These are phyloP conservation scores for Tylopilus microsporus DNA, from an alignment of 1,284 basidiomycete species.

Conservation along the genomic window DNA sequence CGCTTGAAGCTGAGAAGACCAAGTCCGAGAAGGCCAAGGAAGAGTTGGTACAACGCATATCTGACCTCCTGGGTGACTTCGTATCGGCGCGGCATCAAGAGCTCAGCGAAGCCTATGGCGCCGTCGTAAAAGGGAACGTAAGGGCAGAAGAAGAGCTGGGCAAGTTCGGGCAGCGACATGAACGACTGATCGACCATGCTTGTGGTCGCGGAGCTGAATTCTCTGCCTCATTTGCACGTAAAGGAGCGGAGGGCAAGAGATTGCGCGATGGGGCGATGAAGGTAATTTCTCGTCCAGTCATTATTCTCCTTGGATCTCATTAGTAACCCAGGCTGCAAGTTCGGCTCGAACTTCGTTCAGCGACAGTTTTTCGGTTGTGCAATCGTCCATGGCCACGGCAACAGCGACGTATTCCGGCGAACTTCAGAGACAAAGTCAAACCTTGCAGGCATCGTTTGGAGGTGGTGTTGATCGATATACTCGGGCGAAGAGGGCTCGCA, in stretches of 20 bases:
- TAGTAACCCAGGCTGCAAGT: slow-evolving; percentile 38
- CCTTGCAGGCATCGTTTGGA: slow-evolving; percentile 41
- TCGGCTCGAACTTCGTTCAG: slow-evolving; percentile 40
- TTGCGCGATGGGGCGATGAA: slow-evolving; percentile 56
- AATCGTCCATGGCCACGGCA: slow-evolving; percentile 43
- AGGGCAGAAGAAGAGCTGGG: slow-evolving; percentile 50
- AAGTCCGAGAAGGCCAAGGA: slow-evolving; percentile 66
- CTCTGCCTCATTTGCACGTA: slow-evolving; percentile 41
- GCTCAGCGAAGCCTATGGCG: slow-evolving; percentile 56
- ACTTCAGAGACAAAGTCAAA: slow-evolving; percentile 47
- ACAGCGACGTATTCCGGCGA: slow-evolving; percentile 50
- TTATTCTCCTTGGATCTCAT: slow-evolving; percentile 15
- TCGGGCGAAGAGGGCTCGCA: slow-evolving; percentile 61
- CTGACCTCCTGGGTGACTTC: slow-evolving; percentile 66
- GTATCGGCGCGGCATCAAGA: slow-evolving; percentile 64
- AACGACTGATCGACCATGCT: slow-evolving; percentile 41
- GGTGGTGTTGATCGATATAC: slow-evolving; percentile 56
- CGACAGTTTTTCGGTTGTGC: slow-evolving; percentile 44
- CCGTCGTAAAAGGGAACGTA: slow-evolving; percentile 54
- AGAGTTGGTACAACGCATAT: slow-evolving; percentile 69
- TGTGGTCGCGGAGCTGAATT: slow-evolving; percentile 40
- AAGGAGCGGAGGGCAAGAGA: slow-evolving; percentile 49
- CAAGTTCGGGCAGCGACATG: slow-evolving; percentile 47
- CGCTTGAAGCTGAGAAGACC: slow-evolving; percentile 64
- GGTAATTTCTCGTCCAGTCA: slow-evolving; percentile 35